These are phyloP conservation scores for Stachybotrys echinatus DNA, from an alignment of 2,329 filamentous ascomycete species.

Conservation along the genomic window DNA sequence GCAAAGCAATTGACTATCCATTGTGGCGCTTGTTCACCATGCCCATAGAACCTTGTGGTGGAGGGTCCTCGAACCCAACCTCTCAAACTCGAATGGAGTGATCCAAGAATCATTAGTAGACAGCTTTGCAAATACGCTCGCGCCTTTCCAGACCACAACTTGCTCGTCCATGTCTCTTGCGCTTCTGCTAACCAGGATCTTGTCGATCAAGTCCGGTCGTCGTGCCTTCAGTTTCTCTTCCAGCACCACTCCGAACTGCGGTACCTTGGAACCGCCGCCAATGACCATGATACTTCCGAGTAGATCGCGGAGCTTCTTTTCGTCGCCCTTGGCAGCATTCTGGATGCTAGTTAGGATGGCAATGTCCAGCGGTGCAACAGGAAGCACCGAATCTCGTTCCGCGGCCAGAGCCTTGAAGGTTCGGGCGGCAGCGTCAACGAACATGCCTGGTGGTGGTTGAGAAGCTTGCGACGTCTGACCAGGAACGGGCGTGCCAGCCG, in stretches of 20 bases:
- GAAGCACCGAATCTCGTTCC: conserved; percentile 75
- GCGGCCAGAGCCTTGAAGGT: conserved; percentile 50
- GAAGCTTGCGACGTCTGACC: conserved; percentile 22
- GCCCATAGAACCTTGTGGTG: conserved; percentile 74
- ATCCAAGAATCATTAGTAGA: conserved; percentile 96
- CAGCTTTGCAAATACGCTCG: conserved; percentile 90
- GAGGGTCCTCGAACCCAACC: conserved; percentile 73
- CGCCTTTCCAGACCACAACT: conserved; percentile 97
- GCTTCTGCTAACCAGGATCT: conserved; percentile 60
- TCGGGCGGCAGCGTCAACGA: conserved; percentile 47
- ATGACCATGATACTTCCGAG: conserved; percentile 87
- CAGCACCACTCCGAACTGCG: conserved; percentile 73
- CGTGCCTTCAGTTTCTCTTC: conserved; percentile 74
- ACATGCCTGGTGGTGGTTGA: conserved; percentile 37
- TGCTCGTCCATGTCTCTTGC: conserved; percentile 94
- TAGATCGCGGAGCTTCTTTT: conserved; percentile 89
- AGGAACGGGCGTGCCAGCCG: conserved; percentile 38
- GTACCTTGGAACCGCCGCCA: conserved; percentile 76
- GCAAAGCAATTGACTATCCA: background rate
- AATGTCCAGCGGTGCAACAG: conserved; percentile 76
- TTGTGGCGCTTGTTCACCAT: conserved; percentile 32
- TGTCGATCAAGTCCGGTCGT: conserved; percentile 54
- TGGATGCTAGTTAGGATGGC: conserved; percentile 87
- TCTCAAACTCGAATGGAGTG: conserved; percentile 79
- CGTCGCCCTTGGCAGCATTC: conserved; percentile 81